These are phyloP conservation scores for Xerocomus brunneocitrinus DNA, from an alignment of 768 basidiomycete species.

Conservation along the genomic window DNA sequence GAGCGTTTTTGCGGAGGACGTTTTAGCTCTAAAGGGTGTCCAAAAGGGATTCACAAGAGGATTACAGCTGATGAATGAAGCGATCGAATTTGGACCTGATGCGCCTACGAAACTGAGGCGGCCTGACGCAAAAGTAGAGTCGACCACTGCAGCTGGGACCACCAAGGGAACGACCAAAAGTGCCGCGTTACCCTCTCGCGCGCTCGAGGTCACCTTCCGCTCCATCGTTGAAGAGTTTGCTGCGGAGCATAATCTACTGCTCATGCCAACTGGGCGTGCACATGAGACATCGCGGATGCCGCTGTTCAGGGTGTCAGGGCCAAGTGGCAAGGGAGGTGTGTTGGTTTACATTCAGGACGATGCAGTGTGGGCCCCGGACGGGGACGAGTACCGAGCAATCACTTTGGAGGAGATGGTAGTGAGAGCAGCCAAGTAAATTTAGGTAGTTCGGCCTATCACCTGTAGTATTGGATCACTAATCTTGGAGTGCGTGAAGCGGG, in stretches of 20 bases:
- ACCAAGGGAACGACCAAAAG: conserved; percentile 28
- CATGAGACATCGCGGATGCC: conserved; percentile 88
- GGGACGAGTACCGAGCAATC: conserved; percentile 69
- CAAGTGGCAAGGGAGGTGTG: conserved; percentile 82
- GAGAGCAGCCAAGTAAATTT: conserved; percentile 40
- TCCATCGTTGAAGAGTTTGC: conserved; percentile 90
- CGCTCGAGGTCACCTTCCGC: conserved; percentile 87
- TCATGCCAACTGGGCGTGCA: conserved; percentile 81
- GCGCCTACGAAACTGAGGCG: conserved; percentile 64
- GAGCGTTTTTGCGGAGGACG: conserved; percentile 59
- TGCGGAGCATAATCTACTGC: conserved; percentile 79
- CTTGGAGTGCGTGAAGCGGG: too few relatives aligned
- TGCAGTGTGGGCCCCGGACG: conserved; percentile 83
- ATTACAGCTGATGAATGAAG: conserved; percentile 90
- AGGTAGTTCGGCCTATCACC: not conserved
- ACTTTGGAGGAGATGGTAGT: conserved; percentile 86
- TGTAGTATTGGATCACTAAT: too few relatives aligned
- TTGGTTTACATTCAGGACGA: conserved; percentile 89
- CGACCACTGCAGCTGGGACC: conserved; percentile 30
- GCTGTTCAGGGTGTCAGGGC: conserved; percentile 77
- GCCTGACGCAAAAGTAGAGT: conserved; percentile 59
- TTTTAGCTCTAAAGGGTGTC: conserved; percentile 64
- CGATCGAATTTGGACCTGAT: conserved; percentile 79
- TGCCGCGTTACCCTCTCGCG: conserved; percentile 42
- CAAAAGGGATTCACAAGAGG: conserved; percentile 81